Evolutionary conservation across 148 eudicot species (phyloP).

Genomic region (Persicaria tinctoria): DNA sequence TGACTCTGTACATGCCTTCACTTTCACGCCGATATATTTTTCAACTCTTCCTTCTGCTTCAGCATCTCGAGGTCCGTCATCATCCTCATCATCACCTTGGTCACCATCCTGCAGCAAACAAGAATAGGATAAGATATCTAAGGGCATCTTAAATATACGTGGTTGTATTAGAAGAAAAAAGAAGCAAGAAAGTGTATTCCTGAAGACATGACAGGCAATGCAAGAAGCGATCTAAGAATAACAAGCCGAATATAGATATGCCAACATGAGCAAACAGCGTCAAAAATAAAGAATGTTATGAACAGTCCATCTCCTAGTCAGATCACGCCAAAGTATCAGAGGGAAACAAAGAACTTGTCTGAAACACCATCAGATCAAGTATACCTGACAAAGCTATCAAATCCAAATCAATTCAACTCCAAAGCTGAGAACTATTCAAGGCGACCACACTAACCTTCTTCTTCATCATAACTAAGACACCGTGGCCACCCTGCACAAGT

Average conservation of each 20-base stretch:
- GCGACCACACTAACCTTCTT: conserved; percentile 59
- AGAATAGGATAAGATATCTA: conserved; percentile 10
- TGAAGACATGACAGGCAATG: neutral
- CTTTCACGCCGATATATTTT: conserved; percentile 97
- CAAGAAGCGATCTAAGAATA: neutral
- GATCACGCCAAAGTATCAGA: neutral
- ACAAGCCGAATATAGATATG: neutral
- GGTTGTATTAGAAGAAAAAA: neutral
- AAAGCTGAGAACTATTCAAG: neutral
- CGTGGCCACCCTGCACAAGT: conserved; percentile 98
- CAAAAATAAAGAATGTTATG: neutral
- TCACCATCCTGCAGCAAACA: conserved; percentile 64
- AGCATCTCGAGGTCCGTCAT: conserved; percentile 73
- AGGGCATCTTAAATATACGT: neutral
- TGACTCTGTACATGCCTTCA: conserved; percentile 56
- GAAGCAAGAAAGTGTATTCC: neutral
- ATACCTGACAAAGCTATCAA: conserved; percentile 1
- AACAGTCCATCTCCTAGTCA: neutral
- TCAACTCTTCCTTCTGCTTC: conserved; percentile 88
- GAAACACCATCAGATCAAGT: neutral
- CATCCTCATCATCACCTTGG: conserved; percentile 85
- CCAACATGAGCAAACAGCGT: neutral
- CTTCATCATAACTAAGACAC: conserved; percentile 92
- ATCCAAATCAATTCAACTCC: conserved; percentile 7
- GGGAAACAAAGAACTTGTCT: conserved; percentile 1